Evolutionary conservation across 148 eudicot genomes (phyloP).

Genomic region (Fallopia convolvulus): DNA sequence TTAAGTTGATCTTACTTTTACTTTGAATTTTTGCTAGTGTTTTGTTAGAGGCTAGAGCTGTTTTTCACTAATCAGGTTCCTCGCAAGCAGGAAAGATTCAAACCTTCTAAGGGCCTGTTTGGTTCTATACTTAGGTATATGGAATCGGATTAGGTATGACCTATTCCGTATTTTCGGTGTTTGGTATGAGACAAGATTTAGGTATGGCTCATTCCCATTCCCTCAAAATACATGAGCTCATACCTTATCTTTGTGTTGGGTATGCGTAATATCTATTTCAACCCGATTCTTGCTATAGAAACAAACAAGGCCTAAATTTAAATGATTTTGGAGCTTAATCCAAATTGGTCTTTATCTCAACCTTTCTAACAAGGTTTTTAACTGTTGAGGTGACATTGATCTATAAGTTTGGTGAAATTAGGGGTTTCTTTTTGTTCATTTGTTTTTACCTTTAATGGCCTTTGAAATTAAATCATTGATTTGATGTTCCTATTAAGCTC

Average conservation of each 20-base stretch:
- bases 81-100: neutral
- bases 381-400: slow-evolving; percentile 2
- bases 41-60: neutral
- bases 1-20: neutral
- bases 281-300: no score
- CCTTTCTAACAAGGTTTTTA: neutral
- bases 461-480: neutral
- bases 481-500: neutral
- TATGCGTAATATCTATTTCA: no score
- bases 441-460: neutral
- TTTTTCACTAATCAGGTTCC: neutral
- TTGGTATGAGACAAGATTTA: no score
- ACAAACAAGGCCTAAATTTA: no score
- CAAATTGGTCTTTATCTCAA: neutral
- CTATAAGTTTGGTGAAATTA: neutral
- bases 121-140: no score
- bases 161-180: no score
- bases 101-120: neutral
- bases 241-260: no score
- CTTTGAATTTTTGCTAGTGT: neutral
- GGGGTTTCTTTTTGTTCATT: neutral
- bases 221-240: no score
- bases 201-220: no score
- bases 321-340: neutral
- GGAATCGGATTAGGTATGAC: no score